Evolutionary conservation across 1,284 basidiomycete genomes (phyloP).

Genomic region (Rugosomyces carneus): DNA sequence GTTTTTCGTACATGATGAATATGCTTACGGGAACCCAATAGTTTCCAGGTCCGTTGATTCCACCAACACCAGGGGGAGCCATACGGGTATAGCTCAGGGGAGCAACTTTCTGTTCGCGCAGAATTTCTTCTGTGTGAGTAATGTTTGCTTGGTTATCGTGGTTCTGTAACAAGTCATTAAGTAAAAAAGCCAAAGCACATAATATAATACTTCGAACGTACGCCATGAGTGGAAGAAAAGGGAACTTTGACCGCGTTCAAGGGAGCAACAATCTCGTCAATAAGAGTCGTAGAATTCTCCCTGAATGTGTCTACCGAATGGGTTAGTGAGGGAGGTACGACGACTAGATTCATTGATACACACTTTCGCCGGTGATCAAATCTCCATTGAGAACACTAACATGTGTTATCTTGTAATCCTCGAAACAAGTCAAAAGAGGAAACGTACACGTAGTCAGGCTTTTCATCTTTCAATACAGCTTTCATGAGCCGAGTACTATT

Average conservation of each 20-base stretch:
- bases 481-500: slow-evolving; percentile 54
- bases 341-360: slow-evolving; percentile 16
- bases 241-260: slow-evolving; percentile 41
- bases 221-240: slow-evolving; percentile 55
- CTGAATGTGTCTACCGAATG: slow-evolving; percentile 50
- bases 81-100: slow-evolving; percentile 58
- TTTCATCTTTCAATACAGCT: slow-evolving; percentile 43
- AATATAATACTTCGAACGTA: no score
- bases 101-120: slow-evolving; percentile 47
- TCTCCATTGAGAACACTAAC: slow-evolving; percentile 62
- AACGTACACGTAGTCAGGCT: slow-evolving; percentile 61
- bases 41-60: slow-evolving; percentile 54
- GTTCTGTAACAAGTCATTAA: slow-evolving; percentile 36
- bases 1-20: background rate
- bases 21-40: slow-evolving; percentile 63
- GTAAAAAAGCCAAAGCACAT: no score
- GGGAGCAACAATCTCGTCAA: slow-evolving; percentile 45
- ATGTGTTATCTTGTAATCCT: no score
- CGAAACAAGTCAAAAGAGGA: background rate
- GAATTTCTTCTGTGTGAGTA: slow-evolving; percentile 55
- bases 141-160: slow-evolving; percentile 68
- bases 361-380: slow-evolving; percentile 63
- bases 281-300: slow-evolving; percentile 44
- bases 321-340: slow-evolving; percentile 2
- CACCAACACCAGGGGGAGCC: slow-evolving; percentile 54